These are phyloP conservation scores for Monosporascus sp. DNA, from an alignment of 2,329 filamentous ascomycete genomes.

Conservation along the genomic window DNA sequence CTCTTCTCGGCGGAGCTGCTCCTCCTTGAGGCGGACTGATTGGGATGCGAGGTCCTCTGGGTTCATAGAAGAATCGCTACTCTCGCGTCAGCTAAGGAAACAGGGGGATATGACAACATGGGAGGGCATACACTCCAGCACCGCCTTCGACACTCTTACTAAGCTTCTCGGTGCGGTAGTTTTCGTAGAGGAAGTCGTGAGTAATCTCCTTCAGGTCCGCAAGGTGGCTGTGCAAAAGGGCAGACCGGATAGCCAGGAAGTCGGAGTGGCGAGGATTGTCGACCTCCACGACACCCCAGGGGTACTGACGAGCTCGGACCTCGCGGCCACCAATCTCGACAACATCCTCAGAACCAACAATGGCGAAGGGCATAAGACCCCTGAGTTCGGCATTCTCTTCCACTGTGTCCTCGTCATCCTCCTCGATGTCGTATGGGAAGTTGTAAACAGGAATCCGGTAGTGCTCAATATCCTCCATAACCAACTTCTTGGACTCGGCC, in stretches of 20 bases:
- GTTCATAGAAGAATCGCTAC: slow-evolving; percentile 84
- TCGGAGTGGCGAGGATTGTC: slow-evolving; percentile 99
- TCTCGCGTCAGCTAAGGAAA: slow-evolving; percentile 24
- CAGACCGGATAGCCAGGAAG: slow-evolving; percentile 94
- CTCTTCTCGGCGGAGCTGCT: slow-evolving; percentile 97
- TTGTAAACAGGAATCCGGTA: slow-evolving; percentile 99
- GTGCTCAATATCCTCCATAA: slow-evolving; percentile 99
- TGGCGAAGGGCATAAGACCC: slow-evolving; percentile 97
- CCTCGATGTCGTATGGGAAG: slow-evolving; percentile 99
- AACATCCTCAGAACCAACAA: slow-evolving; percentile 93
- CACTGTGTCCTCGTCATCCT: slow-evolving; percentile 98
- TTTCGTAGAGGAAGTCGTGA: slow-evolving; percentile 99
- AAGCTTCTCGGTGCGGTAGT: slow-evolving; percentile 99
- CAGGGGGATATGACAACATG: background rate
- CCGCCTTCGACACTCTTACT: slow-evolving; percentile 98
- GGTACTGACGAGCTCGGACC: slow-evolving; percentile 93
- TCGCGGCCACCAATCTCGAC: slow-evolving; percentile 90
- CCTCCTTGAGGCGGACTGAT: slow-evolving; percentile 98
- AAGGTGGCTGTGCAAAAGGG: slow-evolving; percentile 93
- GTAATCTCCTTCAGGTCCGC: slow-evolving; percentile 99
- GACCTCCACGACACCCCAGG: slow-evolving; percentile 98
- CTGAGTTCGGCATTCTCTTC: slow-evolving; percentile 98
- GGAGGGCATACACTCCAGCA: slow-evolving; percentile 69
- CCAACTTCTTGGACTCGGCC: slow-evolving; percentile 98
- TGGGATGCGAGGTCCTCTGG: slow-evolving; percentile 95